phyloP scores from a whole-genome alignment of 768 basidiomycete genomes.

The Tulasnella sp. region DNA sequence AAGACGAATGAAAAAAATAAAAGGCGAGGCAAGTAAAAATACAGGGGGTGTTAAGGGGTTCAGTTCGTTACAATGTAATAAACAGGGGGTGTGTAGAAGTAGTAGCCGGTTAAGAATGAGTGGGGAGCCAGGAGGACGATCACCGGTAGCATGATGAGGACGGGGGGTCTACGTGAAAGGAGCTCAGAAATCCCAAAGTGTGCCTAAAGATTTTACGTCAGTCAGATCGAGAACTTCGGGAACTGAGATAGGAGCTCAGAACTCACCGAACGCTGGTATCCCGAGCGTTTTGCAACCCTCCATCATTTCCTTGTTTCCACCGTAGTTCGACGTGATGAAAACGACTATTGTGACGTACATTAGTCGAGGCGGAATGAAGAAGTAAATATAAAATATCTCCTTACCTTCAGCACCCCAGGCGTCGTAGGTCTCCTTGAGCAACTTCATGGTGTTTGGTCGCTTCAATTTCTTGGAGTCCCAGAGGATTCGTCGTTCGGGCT shows the following conservation, averaged over 20 bases:
- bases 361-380: background rate
- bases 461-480: slow-evolving; percentile 73
- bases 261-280: slow-evolving; percentile 49
- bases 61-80: background rate
- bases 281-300: slow-evolving; percentile 67
- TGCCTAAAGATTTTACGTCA: slow-evolving; percentile 49
- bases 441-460: slow-evolving; percentile 72
- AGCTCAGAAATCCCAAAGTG: slow-evolving; percentile 63
- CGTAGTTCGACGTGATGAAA: slow-evolving; percentile 80
- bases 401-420: slow-evolving; percentile 69
- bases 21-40: background rate
- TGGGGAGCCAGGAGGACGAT: slow-evolving; percentile 20
- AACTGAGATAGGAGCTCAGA: slow-evolving; percentile 33
- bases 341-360: slow-evolving; percentile 46
- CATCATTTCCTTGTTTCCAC: slow-evolving; percentile 75
- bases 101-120: slow-evolving; percentile 32
- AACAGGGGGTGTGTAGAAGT: slow-evolving; percentile 2
- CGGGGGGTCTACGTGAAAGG: background rate
- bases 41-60: background rate
- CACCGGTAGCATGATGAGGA: background rate
- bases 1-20: background rate
- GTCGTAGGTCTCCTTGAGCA: slow-evolving; percentile 63
- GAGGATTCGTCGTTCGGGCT: slow-evolving; percentile 65
- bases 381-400: slow-evolving; percentile 14
- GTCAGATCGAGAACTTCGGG: background rate